phyloP scores from a whole-genome alignment of 106 monocot genomes.

The Allium cepa region DNA sequence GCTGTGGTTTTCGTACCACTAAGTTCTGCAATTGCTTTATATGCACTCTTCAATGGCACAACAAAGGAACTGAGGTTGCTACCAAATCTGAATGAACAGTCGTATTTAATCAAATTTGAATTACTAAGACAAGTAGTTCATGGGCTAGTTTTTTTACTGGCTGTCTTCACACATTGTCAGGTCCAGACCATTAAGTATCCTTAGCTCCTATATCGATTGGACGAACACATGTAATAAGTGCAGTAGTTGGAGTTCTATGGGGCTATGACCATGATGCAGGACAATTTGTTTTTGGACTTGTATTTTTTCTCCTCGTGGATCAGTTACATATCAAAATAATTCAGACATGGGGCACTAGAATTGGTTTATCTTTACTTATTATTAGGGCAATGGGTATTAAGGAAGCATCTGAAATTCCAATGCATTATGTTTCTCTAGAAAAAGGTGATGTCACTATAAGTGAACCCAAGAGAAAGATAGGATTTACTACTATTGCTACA shows the following conservation, averaged over 20 bases:
- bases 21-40: no score
- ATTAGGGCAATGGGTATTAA: conserved; percentile 85
- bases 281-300: conserved; percentile 83
- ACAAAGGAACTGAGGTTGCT: no score
- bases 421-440: conserved; percentile 33
- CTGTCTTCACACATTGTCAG: conserved; percentile 91
- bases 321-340: conserved; percentile 82
- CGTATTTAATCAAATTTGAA: conserved; percentile 30
- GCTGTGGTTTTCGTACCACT: no score
- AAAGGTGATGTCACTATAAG: conserved; percentile 16
- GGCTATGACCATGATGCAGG: conserved; percentile 97
- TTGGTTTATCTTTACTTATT: conserved; percentile 73
- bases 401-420: conserved; percentile 50
- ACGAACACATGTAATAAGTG: conserved; percentile 70
- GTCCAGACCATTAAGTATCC: conserved; percentile 91
- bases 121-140: conserved; percentile 52
- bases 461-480: conserved; percentile 73
- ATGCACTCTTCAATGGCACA: no score
- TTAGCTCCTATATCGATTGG: conserved; percentile 93
- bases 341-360: conserved; percentile 76
- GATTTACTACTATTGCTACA: conserved; percentile 87
- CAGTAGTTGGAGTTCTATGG: conserved; percentile 87
- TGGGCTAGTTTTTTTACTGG: conserved; percentile 91
- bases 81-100: no score
- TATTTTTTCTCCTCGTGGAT: conserved; percentile 86